Evolutionary conservation across 2,329 filamentous ascomycete species (phyloP), one percentile per base, ranked within the genome.

Genomic region (Lachnellula arida): DNA sequence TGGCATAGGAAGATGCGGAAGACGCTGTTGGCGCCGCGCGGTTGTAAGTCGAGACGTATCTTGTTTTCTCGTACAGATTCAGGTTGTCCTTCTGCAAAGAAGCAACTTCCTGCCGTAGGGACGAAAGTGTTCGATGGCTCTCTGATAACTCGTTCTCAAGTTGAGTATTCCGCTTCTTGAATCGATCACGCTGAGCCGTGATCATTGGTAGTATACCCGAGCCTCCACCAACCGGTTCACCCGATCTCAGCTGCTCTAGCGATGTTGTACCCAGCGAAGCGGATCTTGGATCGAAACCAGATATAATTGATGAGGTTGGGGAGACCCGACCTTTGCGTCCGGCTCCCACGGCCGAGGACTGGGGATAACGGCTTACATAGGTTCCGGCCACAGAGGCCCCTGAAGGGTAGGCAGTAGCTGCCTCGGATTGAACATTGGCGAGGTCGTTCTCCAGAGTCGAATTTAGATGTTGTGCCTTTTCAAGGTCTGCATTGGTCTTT

Each of bases 181-280:
- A 99, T 51, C 94, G 90, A 74, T 99, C 94, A 59, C 94, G 87
- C 74, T 99, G 95, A 1, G 95, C 94, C 35, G 94, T 96, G 51
- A 99, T 89, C 95, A 99, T 99, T 35, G 94, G 95, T 23, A 99
- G 77, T 61, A 99, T 97, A 12, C 92, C 91, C 0, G 89, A 89
- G 2, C 90, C 89, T 53, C 89, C 80, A 34, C 88, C 88, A 54
- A 87, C 80, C 8, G 86, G 78, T 47, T 91, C 88, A 2, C 79
- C 80, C 34, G 68, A 67, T 59, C 83, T 79, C 23, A 87, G 74
- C 6, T 81, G 75, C 40, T 86, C 82, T 62, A 86, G 75, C 14
- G 76, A 78, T 39, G 74, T 69, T 5, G 61, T 65, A 15, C 79
- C 75, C 40, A 78, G 73, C 8, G 73, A 70, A 48, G 74, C 71